Conservation (phyloP, 1,284 basidiomycete genomes). For the Ganoderma boninense region DNA sequence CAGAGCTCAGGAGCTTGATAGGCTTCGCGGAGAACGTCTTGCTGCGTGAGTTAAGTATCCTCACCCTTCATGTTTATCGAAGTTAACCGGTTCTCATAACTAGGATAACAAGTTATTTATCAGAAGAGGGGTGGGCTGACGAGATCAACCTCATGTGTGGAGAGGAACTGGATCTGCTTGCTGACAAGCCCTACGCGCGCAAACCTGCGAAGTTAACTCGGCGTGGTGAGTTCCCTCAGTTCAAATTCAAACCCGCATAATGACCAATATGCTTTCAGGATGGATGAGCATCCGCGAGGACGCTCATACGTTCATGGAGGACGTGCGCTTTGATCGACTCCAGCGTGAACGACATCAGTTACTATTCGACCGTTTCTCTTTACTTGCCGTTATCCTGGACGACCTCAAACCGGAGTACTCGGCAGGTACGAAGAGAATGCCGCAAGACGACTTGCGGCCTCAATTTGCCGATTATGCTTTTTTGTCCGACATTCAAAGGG, state of each 20-base stretch:
- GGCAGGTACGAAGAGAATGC: not conserved
- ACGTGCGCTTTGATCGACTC: not conserved
- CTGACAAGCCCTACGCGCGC: conserved; percentile 1
- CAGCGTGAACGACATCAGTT: not conserved
- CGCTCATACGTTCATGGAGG: not conserved
- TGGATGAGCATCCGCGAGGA: conserved; percentile 5
- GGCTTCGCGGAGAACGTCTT: conserved; percentile 1
- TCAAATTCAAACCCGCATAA: too few species aligned
- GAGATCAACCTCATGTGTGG: conserved; percentile 3
- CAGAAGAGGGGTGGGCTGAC: conserved; percentile 6
- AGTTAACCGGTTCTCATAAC: not conserved
- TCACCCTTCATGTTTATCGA: not conserved
- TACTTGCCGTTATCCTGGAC: not conserved
- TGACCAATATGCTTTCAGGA: not conserved
- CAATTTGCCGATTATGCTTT: not conserved
- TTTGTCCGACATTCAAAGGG: not conserved
- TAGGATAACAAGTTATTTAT: not conserved
- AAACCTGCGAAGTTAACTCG: not conserved
- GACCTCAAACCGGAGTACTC: not conserved
- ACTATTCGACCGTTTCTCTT: not conserved
- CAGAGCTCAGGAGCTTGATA: conserved; percentile 1
- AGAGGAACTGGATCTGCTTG: not conserved
- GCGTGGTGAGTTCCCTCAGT: not conserved
- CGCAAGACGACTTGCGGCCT: not conserved
- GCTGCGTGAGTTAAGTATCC: not conserved